phyloP scores from a whole-genome alignment of 495 filamentous ascomycete species.

The Barbatosphaeria neglecta region DNA sequence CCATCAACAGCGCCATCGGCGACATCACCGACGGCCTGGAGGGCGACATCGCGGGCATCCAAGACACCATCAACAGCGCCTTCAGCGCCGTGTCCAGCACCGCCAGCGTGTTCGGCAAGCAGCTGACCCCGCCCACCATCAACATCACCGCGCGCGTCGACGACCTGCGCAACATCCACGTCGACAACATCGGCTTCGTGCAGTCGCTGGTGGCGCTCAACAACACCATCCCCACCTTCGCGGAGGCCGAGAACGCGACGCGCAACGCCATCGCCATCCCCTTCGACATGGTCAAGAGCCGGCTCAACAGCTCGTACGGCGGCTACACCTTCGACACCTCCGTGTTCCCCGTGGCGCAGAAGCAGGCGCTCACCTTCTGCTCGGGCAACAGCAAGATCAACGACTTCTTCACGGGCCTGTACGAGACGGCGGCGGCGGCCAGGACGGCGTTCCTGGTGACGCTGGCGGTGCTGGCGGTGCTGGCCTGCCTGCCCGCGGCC shows the following conservation, averaged over 20 bases:
- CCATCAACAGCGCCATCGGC: conserved; percentile 61
- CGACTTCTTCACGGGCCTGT: conserved; percentile 70
- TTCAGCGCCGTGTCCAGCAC: conserved; percentile 36
- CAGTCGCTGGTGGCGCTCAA: conserved; percentile 57
- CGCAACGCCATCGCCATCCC: conserved; percentile 59
- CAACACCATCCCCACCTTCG: conserved; percentile 67
- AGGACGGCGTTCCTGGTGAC: conserved; percentile 64
- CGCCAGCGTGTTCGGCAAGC: conserved; percentile 23
- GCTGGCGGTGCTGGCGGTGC: conserved; percentile 54
- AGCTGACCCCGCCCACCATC: conserved; percentile 32
- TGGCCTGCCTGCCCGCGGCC: conserved; percentile 65
- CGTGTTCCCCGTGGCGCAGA: conserved; percentile 67
- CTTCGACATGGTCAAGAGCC: conserved; percentile 62
- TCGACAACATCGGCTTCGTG: conserved; percentile 52
- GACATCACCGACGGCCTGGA: conserved; percentile 52
- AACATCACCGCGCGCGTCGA: conserved; percentile 48
- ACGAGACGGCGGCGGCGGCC: conserved; percentile 46
- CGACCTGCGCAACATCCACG: conserved; percentile 54
- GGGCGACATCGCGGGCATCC: conserved; percentile 41
- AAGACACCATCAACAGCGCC: conserved; percentile 50
- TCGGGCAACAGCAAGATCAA: conserved; percentile 72
- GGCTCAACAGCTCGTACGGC: conserved; percentile 53
- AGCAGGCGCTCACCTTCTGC: conserved; percentile 77
- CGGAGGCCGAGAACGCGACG: conserved; percentile 67
- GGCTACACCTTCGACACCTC: conserved; percentile 66